Evolutionary conservation across 2,329 filamentous ascomycete species (phyloP), one percentile per base, ranked within the genome.

Genomic region (Alternaria rosae): DNA sequence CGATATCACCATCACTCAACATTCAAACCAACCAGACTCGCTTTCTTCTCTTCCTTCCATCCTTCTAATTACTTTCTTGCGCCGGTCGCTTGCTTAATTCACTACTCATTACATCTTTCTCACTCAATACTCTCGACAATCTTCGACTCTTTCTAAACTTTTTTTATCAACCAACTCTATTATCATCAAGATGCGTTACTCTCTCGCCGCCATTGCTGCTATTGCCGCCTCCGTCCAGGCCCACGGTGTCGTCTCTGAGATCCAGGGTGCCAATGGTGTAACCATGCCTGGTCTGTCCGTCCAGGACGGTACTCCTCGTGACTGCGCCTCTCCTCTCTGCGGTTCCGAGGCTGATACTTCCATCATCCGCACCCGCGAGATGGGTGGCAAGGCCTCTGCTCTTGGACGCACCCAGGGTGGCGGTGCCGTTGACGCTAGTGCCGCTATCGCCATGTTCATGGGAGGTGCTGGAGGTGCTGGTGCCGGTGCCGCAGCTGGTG

Each of bases 301-400:
- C 66, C 82, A 83, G 48, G 88, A 91, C 64, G 88, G 88, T 70
- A 91, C 89, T 64, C 89, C 88, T 53, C 88, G 89, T 72, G 88
- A 91, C 79, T 91, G 88, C 77, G 82, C 86, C 53, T 82, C 81
- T 70, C 87, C 88, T 69, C 66, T 76, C 47, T 91, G 88, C 73
- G 89, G 89, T 61, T 85, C 88, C n/a, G 85, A 91, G 76, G 87
- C 85, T 61, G 89, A 91, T 73, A 91, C 89, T n/a, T 83, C 88
- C 76, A 90, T 91, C 82, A 90, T 91, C 78, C 86, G 88, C 38
- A 79, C 85, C 62, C 78, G 81, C 12, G 89, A 91, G 79, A 83
- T 91, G 59, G 79, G 80, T 51, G 82, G 80, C 70, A 82, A 84
- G 68, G 87, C 86, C 35, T 84, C 83, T 32, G 83, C 89, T 54